Percentiles rank a stretch among this genome's conserved stretches.
Conservation (phyloP, 768 basidiomycete species). For the Lentinula edodes region DNA sequence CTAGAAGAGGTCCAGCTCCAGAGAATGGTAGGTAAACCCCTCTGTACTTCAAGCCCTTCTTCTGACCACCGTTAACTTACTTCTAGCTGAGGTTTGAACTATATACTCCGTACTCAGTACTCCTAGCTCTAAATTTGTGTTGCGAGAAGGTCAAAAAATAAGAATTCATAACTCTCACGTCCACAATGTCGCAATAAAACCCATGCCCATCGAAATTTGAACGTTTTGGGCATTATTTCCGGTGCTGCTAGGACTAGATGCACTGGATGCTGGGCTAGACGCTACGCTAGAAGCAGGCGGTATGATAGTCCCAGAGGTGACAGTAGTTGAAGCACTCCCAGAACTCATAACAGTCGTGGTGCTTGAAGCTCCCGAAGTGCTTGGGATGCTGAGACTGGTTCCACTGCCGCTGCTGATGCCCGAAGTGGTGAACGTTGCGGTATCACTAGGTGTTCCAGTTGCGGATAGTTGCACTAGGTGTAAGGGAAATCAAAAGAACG, state of each 20-base stretch:
- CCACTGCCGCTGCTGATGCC: background rate
- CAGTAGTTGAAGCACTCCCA: background rate
- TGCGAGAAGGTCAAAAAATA: too few species aligned
- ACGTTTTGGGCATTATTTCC: constrained; percentile 8
- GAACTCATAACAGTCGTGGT: background rate
- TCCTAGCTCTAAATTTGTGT: too few species aligned
- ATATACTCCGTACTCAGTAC: too few species aligned
- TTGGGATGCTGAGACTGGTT: background rate
- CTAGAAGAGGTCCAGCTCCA: too few species aligned
- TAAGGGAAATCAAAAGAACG: background rate
- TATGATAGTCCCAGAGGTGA: constrained; percentile 1
- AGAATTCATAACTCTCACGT: background rate
- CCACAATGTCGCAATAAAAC: background rate
- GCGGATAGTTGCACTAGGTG: background rate
- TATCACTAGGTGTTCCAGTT: background rate
- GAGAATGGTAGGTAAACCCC: too few species aligned
- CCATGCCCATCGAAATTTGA: background rate
- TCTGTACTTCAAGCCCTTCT: too few species aligned
- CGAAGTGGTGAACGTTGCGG: background rate
- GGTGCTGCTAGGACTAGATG: constrained; percentile 7
- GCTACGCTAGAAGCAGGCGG: constrained; percentile 11
- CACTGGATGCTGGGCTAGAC: constrained; percentile 11
- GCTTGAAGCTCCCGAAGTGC: background rate
- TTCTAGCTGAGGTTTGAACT: too few species aligned
- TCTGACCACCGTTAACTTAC: too few species aligned